These are phyloP conservation scores for Ceriops decandra DNA, from an alignment of 345 rosid genomes.

Conservation along the genomic window DNA sequence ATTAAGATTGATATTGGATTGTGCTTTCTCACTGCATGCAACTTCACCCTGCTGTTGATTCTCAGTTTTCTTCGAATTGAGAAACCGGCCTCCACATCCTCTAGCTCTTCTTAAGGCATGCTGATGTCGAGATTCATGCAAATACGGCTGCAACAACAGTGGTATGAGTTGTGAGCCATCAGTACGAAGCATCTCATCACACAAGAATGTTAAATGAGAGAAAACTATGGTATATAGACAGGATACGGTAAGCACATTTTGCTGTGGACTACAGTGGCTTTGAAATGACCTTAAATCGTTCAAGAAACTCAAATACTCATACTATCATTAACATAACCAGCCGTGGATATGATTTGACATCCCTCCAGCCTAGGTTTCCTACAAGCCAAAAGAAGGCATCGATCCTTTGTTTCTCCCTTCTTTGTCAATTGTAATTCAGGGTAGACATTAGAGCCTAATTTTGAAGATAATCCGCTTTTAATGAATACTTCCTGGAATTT, in stretches of 20 bases:
- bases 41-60: constrained; percentile 39
- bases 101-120: constrained; percentile 93
- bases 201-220: neutral
- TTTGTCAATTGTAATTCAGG: no score
- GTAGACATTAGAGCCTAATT: no score
- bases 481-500: no score
- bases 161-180: constrained; percentile 9
- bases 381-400: neutral
- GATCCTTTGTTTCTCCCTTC: no score
- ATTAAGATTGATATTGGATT: constrained; percentile 57
- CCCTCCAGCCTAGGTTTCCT: neutral
- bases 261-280: no score
- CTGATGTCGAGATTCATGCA: constrained; percentile 95
- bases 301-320: neutral
- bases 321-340: neutral
- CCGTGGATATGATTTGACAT: neutral
- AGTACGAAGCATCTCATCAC: neutral
- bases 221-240: neutral
- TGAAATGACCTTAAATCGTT: neutral
- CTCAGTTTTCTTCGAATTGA: constrained; percentile 69
- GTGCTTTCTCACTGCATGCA: constrained; percentile 52
- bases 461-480: no score
- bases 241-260: no score
- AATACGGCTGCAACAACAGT: constrained; percentile 66
- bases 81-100: constrained; percentile 93